Conservation (phyloP, 1,284 basidiomycete genomes). For the Coriolopsis trogii region DNA sequence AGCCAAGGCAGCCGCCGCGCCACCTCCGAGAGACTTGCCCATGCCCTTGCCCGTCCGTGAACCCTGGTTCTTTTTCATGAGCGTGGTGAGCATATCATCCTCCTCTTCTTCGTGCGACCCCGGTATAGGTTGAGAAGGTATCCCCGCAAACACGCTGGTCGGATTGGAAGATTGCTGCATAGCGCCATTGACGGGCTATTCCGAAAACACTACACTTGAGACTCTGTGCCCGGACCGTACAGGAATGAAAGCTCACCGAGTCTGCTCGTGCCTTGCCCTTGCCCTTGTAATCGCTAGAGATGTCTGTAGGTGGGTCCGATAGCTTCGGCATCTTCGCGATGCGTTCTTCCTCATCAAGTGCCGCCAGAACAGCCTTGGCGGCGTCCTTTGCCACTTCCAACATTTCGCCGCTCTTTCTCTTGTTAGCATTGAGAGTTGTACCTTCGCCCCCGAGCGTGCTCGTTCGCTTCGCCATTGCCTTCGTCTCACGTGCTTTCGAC, state of each 20-base stretch:
- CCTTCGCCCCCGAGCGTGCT: slow-evolving; percentile 26
- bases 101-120: slow-evolving; percentile 33
- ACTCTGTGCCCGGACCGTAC: too few species aligned
- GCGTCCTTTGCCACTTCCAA: slow-evolving; percentile 26
- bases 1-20: slow-evolving; percentile 62
- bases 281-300: slow-evolving; percentile 10
- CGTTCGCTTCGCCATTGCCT: slow-evolving; percentile 55
- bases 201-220: too few species aligned
- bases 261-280: slow-evolving; percentile 15
- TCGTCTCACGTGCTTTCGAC: slow-evolving; percentile 73
- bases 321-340: slow-evolving; percentile 53
- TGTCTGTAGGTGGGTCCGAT: slow-evolving; percentile 8
- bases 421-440: slow-evolving; percentile 32
- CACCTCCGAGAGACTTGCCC: slow-evolving; percentile 64
- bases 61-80: slow-evolving; percentile 69
- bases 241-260: slow-evolving; percentile 2
- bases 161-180: neutral
- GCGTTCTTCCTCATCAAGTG: slow-evolving; percentile 40
- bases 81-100: slow-evolving; percentile 49
- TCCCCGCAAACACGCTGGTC: neutral
- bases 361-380: slow-evolving; percentile 20
- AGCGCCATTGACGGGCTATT: neutral
- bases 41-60: slow-evolving; percentile 60
- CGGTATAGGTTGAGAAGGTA: neutral
- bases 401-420: slow-evolving; percentile 72